Evolutionary conservation across 225 moss, liverwort and hornwort genomes (phyloP).

Genomic region (Pseudoscleropodium purum): DNA sequence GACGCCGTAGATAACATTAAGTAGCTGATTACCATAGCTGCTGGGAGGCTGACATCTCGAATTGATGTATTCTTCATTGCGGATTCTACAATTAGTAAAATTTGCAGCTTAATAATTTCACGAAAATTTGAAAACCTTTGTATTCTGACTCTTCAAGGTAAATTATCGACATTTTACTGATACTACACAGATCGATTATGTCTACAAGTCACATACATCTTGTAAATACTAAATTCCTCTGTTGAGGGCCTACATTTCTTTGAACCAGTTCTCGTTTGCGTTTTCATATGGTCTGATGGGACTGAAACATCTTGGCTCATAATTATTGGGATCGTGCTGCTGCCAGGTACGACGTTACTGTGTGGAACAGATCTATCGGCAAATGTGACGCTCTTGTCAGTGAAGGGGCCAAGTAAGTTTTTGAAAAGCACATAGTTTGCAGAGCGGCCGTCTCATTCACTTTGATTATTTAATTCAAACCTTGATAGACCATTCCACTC

Average conservation of each 20-base stretch:
- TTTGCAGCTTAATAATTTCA: neutral
- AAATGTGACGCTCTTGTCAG: slow-evolving; percentile 78
- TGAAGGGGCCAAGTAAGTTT: slow-evolving; percentile 84
- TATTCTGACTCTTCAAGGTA: neutral
- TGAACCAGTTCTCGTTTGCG: neutral
- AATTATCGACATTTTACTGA: neutral
- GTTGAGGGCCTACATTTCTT: neutral
- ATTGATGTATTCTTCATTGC: neutral
- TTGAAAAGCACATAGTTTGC: neutral
- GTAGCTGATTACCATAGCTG: neutral
- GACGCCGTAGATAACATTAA: neutral
- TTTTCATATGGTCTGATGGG: neutral
- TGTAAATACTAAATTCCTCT: neutral
- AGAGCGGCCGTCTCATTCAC: neutral
- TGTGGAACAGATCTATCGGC: slow-evolving; percentile 78
- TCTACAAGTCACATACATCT: neutral
- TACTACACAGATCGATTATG: neutral
- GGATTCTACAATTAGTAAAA: neutral
- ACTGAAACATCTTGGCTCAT: neutral
- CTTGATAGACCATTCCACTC: neutral
- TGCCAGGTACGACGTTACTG: slow-evolving; percentile 80
- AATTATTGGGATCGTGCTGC: neutral
- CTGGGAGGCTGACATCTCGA: neutral
- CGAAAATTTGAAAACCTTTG: neutral
- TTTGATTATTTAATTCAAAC: neutral